Evolutionary conservation across 768 basidiomycete species (phyloP), one percentile per base, ranked within the genome.

Genomic region (Agaricus subrufescens): DNA sequence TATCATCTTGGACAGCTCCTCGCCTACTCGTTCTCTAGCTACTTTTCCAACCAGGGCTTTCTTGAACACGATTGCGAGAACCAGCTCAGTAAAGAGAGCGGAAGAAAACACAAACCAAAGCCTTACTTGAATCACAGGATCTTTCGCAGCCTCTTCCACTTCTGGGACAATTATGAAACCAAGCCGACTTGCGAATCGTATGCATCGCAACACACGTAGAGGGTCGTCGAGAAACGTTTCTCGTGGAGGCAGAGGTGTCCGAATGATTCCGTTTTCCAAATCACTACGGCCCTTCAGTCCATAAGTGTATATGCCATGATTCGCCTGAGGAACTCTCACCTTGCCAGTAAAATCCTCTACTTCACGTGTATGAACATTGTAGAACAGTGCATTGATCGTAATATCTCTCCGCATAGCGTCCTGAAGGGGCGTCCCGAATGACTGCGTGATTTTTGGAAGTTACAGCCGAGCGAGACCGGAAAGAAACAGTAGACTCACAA

Each of bases 201-300:
- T 71, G 60, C 92, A 94, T 38, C 97, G 82, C 25, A 98, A 69
- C n/a, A 98, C 84, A 12, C 97, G 85, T 11, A 99, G 73, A 5
- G 97, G 97, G 69, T 99, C 97, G 63, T 99, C 97, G 26, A 82
- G 71, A 65, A 98, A 98, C 2, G 97, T 99, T 67, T 94, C 83
- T 61, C 74, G 67, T 1, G 97, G 93, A 3, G 91, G 77, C 23
- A 98, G 71, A 1, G 97, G 97, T 0, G 97, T 98, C 14, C 97
- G 82, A 48, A 98, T 86, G 42, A 87, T 74, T 2, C 91, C 89
- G 42, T 81, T 71, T 31, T 77, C 80, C 3, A 99, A 75, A 69
- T 99, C 97, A n/a, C 83, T 72, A 39, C 98, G 72, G 23, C 97
- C 97, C 86, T 93, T 54, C 31, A n/a, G 53, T 58, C 25, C 55